A percentile compares a stretch with the other conserved stretches of the same genome.
phyloP scores from a whole-genome alignment of 768 basidiomycete genomes.

The Thelephora ganbajun region DNA sequence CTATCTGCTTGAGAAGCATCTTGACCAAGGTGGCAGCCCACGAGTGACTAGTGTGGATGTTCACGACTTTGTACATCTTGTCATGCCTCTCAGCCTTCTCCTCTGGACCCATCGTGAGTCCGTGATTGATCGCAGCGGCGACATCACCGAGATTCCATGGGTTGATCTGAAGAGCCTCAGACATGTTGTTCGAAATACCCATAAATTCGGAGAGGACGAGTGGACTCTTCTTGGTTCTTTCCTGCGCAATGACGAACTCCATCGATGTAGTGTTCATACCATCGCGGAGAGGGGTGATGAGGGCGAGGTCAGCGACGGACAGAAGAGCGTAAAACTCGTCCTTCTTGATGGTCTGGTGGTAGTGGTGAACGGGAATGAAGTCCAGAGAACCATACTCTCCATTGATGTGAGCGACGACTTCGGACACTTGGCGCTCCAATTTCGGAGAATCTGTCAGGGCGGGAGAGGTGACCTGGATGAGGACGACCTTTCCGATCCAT shows the following conservation, averaged over 20 bases:
- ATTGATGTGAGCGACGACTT: conserved; percentile 90
- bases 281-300: conserved; percentile 91
- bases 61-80: conserved; percentile 70
- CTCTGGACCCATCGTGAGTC: conserved; percentile 62
- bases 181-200: conserved; percentile 91
- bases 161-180: conserved; percentile 80
- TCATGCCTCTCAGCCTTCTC: conserved; percentile 70
- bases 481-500: conserved; percentile 84
- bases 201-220: conserved; percentile 94
- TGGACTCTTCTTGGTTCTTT: conserved; percentile 68
- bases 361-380: conserved; percentile 96
- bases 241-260: conserved; percentile 96
- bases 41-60: conserved; percentile 86
- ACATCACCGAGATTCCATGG: conserved; percentile 93
- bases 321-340: conserved; percentile 97
- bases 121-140: conserved; percentile 79
- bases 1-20: conserved; percentile 75
- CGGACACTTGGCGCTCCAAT: conserved; percentile 85
- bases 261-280: conserved; percentile 99
- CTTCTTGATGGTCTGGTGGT: conserved; percentile 94
- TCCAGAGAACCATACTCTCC: conserved; percentile 89
- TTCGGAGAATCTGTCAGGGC: conserved; percentile 86
- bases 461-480: conserved; percentile 90
- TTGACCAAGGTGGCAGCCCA: conserved; percentile 88
- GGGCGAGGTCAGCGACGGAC: conserved; percentile 83